A percentile compares a stretch with the other conserved stretches of the same genome.
phyloP scores from a whole-genome alignment of 225 moss, liverwort and hornwort genomes.

The Asterella californica region DNA sequence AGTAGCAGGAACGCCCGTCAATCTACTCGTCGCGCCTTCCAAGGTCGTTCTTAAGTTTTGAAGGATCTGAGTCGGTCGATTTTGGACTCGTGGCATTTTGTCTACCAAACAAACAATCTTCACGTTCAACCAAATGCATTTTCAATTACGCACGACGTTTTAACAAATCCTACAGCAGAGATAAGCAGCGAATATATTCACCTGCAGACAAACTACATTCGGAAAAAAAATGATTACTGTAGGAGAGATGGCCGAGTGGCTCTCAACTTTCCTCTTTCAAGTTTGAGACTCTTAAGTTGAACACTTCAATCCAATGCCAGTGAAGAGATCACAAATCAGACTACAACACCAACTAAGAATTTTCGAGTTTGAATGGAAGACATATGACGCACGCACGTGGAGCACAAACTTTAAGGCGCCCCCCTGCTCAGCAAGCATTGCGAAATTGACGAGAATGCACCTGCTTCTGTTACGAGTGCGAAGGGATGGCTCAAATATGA shows the following conservation, averaged over 20 bases:
- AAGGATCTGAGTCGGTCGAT: constrained; percentile 1
- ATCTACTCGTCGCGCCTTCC: constrained; percentile 20
- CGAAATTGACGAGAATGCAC: too few species aligned
- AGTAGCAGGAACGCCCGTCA: not conserved
- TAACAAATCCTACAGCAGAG: not conserved
- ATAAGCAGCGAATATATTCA: not conserved
- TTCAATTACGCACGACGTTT: not conserved
- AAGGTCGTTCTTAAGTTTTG: constrained; percentile 19
- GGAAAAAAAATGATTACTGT: not conserved
- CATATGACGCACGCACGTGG: too few species aligned
- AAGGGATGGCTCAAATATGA: too few species aligned
- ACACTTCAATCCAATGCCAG: too few species aligned
- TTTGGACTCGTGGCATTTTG: constrained; percentile 26
- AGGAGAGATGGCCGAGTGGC: not conserved
- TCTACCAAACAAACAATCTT: not conserved
- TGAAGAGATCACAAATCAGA: too few species aligned
- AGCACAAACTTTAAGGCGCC: too few species aligned
- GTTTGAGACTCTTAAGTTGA: too few species aligned
- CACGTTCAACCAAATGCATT: not conserved
- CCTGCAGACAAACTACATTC: not conserved
- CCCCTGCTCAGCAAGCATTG: too few species aligned
- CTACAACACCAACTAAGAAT: too few species aligned
- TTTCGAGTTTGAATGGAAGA: too few species aligned
- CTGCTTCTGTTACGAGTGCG: too few species aligned
- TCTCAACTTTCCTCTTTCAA: too few species aligned